A percentile compares a stretch with the other conserved stretches of the same genome.
phyloP scores from a whole-genome alignment of 1,139 yeast genomes.

The Sugiyamaella paludigena region DNA sequence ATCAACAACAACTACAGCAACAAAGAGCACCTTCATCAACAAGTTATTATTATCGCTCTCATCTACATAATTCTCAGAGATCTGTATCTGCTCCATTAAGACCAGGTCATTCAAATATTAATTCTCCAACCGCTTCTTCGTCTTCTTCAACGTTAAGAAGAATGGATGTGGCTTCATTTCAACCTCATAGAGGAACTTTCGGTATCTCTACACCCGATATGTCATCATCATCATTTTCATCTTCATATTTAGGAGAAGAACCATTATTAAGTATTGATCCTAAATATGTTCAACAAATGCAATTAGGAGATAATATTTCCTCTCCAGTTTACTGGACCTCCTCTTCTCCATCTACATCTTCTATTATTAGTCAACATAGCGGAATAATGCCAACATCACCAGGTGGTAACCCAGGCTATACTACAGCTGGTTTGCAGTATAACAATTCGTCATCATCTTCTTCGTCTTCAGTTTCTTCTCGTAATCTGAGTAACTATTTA shows the following conservation, averaged over 20 bases:
- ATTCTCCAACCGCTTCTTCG: constrained; percentile 5
- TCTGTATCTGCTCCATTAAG: constrained; percentile 10
- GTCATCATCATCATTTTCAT: constrained; percentile 3
- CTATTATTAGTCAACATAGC: constrained; percentile 5
- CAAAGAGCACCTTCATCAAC: constrained; percentile 4
- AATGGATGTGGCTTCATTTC: constrained; percentile 15
- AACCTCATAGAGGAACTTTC: constrained; percentile 10
- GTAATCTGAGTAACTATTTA: too few relatives aligned
- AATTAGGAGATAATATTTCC: constrained; percentile 9
- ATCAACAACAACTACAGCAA: constrained; percentile 1
- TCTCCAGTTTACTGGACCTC: constrained; percentile 13
- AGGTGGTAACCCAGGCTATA: not conserved
- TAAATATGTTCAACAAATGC: constrained; percentile 16
- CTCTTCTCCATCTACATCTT: constrained; percentile 11
- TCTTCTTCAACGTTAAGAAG: constrained; percentile 7
- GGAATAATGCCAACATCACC: constrained; percentile 6
- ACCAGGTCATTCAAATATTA: constrained; percentile 1
- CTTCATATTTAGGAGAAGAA: constrained; percentile 10
- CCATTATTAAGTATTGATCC: constrained; percentile 13
- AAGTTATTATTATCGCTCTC: constrained; percentile 1
- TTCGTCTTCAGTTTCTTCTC: not conserved
- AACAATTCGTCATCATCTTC: not conserved
- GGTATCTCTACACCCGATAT: constrained; percentile 10
- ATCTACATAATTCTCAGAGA: not conserved
- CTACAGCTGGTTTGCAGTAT: constrained; percentile 8